Evolutionary conservation across 1,139 yeast genomes (phyloP).

Genomic region (Yamadazyma diddensiae): DNA sequence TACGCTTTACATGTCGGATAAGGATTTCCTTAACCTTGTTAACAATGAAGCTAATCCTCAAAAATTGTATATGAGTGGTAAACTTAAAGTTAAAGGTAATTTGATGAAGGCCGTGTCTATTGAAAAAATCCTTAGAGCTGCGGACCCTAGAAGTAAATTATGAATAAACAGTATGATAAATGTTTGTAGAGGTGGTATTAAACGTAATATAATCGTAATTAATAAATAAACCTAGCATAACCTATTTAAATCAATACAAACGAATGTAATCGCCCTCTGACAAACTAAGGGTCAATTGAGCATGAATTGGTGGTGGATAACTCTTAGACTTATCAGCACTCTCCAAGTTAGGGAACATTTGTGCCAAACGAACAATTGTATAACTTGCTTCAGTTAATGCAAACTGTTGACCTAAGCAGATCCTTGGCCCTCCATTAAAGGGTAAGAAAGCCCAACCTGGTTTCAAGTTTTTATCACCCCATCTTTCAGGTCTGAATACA

Average conservation of each 20-base stretch:
- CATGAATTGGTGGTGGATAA: constrained; percentile 30
- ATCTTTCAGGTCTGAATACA: constrained; percentile 48
- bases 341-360: constrained; percentile 33
- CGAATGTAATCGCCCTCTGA: constrained; percentile 23
- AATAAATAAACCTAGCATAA: not conserved
- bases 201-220: not conserved
- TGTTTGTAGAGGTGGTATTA: not conserved
- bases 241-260: constrained; percentile 11
- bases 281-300: constrained; percentile 31
- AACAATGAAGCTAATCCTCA: constrained; percentile 24
- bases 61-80: constrained; percentile 22
- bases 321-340: constrained; percentile 19
- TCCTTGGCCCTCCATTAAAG: constrained; percentile 62
- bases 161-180: constrained; percentile 1
- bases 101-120: constrained; percentile 24
- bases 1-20: constrained; percentile 18
- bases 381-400: constrained; percentile 54
- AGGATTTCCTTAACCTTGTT: constrained; percentile 21
- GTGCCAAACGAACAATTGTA: constrained; percentile 43
- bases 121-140: constrained; percentile 22
- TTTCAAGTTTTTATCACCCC: constrained; percentile 25
- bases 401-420: constrained; percentile 60
- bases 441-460: constrained; percentile 56
- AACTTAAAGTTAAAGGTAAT: constrained; percentile 23
- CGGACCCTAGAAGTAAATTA: constrained; percentile 23